Percentiles rank a stretch among this genome's conserved stretches.
phyloP scores from a whole-genome alignment of 129 eudicot genomes.

The Arctium lappa region DNA sequence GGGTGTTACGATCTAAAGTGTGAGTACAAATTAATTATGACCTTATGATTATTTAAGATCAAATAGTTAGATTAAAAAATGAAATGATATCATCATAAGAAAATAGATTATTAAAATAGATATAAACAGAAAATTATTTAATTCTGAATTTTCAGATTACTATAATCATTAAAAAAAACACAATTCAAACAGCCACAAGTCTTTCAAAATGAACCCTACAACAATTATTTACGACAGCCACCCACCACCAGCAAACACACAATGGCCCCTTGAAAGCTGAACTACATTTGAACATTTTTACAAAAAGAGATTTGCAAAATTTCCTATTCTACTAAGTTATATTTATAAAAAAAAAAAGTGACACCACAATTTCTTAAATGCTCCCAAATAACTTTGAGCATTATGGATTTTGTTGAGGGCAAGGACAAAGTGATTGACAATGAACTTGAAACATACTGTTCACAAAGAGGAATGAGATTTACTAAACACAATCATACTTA shows the following conservation, averaged over 20 bases:
- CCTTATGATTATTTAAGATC: not conserved
- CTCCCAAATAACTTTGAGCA: not conserved
- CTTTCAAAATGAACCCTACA: not conserved
- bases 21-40: not conserved
- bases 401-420: not conserved
- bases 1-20: no score
- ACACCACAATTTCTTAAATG: not conserved
- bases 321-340: constrained; percentile 24
- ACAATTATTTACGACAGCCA: not conserved
- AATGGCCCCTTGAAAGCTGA: not conserved
- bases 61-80: no score
- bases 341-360: constrained; percentile 2
- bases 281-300: constrained; percentile 5
- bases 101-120: no score
- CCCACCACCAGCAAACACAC: not conserved
- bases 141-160: no score
- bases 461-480: constrained; percentile 14
- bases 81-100: no score
- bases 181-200: not conserved
- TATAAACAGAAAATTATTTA: no score
- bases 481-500: constrained; percentile 19
- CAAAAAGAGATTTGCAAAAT: constrained; percentile 13
- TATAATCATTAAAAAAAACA: no score
- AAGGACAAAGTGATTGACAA: not conserved
- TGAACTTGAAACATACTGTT: constrained; percentile 21